Evolutionary conservation across 805 yeast genomes (phyloP), one percentile per base, ranked within the genome.

Genomic region (Brettanomyces sp.): DNA sequence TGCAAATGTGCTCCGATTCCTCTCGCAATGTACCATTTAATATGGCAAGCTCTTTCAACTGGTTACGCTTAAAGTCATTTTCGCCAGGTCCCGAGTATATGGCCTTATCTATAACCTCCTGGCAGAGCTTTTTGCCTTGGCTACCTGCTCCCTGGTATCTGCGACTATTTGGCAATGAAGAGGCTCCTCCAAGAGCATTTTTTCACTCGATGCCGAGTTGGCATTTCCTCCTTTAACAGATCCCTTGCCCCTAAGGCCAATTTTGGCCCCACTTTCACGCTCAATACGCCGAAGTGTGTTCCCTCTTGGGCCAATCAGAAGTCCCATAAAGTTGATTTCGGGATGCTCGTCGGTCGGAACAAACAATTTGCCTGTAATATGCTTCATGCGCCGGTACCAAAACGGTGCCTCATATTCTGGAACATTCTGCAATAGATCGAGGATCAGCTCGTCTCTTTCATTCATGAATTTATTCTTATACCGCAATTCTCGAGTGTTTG

Each of bases 221-320:
- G 76, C 75, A 60, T 80, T 84, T 32, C 98, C 98, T 58, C 87
- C 95, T 58, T 91, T 91, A 18, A 89, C 95, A 1, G 97, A 90
- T 0, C 99, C 99, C 54, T 85, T 81, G 25, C 99, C 99, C 54
- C 99, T 73, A 43, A 93, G 85, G 3, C 90, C 95, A 48, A 93
- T 83, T 52, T 75, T 78, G 14, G 98, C 96, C 1, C 96, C 96
- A 36, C 95, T 82, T 43, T 83, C 80, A 28, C 77, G 80, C 59
- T 91, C 95, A 63, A 95, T 66, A 54, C 79, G 77, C 49, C 85
- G 77, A 55, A 91, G 66, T 0, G 96, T 91, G 55, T 85, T 83
- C 23, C 98, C 99, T 69, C 99, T 80, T 32, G 99, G 99, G 0
- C 99, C 99, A 43, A 93, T 64, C 21, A 93, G 66, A 44, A 85